Percentiles rank a stretch among this genome's conserved stretches.
phyloP scores from a whole-genome alignment of 2,329 filamentous ascomycete species.

The Pseudocercospora musae region DNA sequence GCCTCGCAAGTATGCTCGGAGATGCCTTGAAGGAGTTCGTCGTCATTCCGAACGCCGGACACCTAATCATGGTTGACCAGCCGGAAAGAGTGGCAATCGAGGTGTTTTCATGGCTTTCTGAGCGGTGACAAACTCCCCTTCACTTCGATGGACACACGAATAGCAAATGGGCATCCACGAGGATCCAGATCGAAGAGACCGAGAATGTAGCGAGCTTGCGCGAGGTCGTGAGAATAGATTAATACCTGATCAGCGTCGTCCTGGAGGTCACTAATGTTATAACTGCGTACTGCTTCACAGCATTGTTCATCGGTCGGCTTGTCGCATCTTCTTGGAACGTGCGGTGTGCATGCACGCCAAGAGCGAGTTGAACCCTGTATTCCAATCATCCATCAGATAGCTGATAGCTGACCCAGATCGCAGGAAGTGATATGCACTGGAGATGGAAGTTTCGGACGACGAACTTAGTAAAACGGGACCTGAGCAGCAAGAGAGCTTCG shows the following conservation, averaged over 20 bases:
- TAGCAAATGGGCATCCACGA: no score
- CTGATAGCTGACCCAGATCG: background rate
- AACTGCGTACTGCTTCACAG: no score
- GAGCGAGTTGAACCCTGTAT: background rate
- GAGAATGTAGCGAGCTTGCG: no score
- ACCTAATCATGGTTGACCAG: constrained; percentile 48
- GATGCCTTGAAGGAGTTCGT: constrained; percentile 35
- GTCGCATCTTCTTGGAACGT: background rate
- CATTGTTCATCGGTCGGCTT: no score
- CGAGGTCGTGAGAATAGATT: no score
- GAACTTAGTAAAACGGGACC: background rate
- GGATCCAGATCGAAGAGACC: no score
- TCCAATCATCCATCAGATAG: background rate
- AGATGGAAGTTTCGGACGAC: background rate
- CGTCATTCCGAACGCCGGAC: constrained; percentile 42
- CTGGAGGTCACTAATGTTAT: no score
- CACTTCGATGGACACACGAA: no score
- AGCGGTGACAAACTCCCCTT: background rate
- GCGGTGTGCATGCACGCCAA: background rate
- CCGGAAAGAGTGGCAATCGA: constrained; percentile 40
- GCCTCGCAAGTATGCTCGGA: constrained; percentile 32
- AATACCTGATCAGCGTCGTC: no score
- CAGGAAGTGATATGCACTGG: background rate
- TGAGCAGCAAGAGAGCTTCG: background rate
- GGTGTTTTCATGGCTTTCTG: constrained; percentile 35